These are phyloP conservation scores for Ganoderma lingzhi DNA, from an alignment of 1,284 basidiomycete species.

Conservation along the genomic window DNA sequence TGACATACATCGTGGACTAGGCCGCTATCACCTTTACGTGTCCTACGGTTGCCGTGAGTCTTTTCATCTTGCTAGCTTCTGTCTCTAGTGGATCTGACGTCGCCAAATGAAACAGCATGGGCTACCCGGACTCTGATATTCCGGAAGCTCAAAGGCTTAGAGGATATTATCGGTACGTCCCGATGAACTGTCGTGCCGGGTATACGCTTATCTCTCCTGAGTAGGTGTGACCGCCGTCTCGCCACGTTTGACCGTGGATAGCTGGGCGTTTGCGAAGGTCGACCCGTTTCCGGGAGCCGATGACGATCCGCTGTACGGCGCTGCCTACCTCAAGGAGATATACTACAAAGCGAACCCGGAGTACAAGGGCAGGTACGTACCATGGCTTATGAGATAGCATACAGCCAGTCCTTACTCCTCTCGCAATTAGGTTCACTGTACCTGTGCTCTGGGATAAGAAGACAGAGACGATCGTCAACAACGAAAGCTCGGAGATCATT, in stretches of 20 bases:
- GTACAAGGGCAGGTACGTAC: constrained; percentile 66
- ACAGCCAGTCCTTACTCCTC: constrained; percentile 65
- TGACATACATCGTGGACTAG: constrained; percentile 47
- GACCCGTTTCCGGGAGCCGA: constrained; percentile 80
- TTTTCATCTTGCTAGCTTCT: neutral
- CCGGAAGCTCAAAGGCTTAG: constrained; percentile 91
- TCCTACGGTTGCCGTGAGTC: constrained; percentile 80
- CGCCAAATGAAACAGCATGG: constrained; percentile 68
- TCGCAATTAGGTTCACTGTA: constrained; percentile 70
- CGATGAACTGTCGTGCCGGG: neutral
- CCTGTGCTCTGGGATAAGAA: constrained; percentile 97
- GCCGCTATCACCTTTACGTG: constrained; percentile 90
- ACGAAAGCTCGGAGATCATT: constrained; percentile 95
- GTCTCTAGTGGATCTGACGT: neutral
- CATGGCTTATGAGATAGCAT: constrained; percentile 63
- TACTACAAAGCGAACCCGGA: constrained; percentile 82
- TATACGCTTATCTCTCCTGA: neutral
- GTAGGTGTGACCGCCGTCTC: constrained; percentile 50
- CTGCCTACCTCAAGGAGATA: constrained; percentile 84
- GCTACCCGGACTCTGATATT: constrained; percentile 92
- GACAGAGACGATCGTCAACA: constrained; percentile 90
- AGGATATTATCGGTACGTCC: constrained; percentile 78
- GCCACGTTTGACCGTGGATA: constrained; percentile 76
- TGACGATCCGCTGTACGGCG: constrained; percentile 73
- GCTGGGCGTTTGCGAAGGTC: constrained; percentile 87